Evolutionary conservation across 2,329 filamentous ascomycete species (phyloP).

Genomic region (Colletotrichum trifolii): DNA sequence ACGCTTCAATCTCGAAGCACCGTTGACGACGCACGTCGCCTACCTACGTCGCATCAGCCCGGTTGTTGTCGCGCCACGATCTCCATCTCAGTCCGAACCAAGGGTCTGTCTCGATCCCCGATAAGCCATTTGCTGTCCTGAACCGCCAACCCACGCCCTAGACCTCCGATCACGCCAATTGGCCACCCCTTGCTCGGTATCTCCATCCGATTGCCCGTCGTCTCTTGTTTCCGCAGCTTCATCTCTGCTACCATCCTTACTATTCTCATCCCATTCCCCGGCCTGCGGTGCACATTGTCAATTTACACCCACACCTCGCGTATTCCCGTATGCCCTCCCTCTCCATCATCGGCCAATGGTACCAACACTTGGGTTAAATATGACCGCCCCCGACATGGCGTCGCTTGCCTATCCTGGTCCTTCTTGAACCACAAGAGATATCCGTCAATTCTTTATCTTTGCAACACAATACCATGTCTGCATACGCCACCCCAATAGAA

Average conservation of each 20-base stretch:
- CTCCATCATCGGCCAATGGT: not conserved
- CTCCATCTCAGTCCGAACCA: no score
- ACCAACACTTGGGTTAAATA: conserved; percentile 21
- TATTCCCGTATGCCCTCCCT: conserved; percentile 6
- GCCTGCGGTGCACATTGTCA: not conserved
- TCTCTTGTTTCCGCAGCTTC: not conserved
- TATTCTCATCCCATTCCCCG: not conserved
- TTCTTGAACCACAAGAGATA: conserved; percentile 20
- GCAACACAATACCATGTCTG: conserved; percentile 23
- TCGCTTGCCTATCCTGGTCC: not conserved
- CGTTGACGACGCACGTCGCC: not conserved
- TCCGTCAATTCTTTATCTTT: conserved; percentile 3
- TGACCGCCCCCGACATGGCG: conserved; percentile 8
- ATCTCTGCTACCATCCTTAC: not conserved
- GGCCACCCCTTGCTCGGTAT: conserved; percentile 24
- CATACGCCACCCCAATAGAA: conserved; percentile 38
- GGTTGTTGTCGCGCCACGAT: conserved; percentile 16
- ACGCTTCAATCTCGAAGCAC: conserved; percentile 19
- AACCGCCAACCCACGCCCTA: not conserved
- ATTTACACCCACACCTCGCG: conserved; percentile 4
- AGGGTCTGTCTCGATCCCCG: no score
- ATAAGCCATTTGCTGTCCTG: no score
- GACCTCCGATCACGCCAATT: conserved; percentile 1
- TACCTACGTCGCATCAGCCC: conserved; percentile 11
- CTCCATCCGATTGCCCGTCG: conserved; percentile 20